Percentiles rank a stretch among this genome's conserved stretches.
Conservation (phyloP, 2,329 filamentous ascomycete species). For the Aspergillus uvarum region DNA sequence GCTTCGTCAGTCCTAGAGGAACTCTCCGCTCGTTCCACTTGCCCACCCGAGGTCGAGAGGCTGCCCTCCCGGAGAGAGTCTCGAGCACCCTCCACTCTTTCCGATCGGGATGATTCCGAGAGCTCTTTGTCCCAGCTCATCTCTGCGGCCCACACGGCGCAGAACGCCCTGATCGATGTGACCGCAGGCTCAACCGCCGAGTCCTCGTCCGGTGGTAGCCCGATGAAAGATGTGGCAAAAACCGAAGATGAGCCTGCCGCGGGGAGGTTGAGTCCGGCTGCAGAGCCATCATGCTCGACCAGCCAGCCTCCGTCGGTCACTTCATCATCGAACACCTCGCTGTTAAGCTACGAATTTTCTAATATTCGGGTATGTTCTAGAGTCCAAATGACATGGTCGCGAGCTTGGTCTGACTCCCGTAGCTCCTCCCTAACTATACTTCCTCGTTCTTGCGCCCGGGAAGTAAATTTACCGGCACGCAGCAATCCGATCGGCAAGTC, state of each 20-base stretch:
- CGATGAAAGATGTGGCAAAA: constrained; percentile 26
- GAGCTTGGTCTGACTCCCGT: constrained; percentile 20
- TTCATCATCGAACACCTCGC: constrained; percentile 43
- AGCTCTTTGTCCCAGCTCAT: constrained; percentile 28
- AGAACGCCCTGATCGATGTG: constrained; percentile 29
- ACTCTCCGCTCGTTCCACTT: constrained; percentile 48
- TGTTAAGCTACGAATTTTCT: constrained; percentile 56
- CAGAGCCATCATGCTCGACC: constrained; percentile 32
- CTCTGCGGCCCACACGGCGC: constrained; percentile 26
- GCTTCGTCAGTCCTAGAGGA: constrained; percentile 46
- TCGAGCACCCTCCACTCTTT: constrained; percentile 24
- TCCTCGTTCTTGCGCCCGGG: constrained; percentile 85
- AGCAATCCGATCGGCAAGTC: constrained; percentile 86
- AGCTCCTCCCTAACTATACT: constrained; percentile 75
- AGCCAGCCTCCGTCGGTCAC: constrained; percentile 31
- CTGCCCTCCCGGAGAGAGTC: constrained; percentile 34
- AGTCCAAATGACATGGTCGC: constrained; percentile 3
- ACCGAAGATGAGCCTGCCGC: constrained; percentile 34
- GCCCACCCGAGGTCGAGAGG: constrained; percentile 50
- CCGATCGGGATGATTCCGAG: constrained; percentile 28
- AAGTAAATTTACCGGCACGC: constrained; percentile 84
- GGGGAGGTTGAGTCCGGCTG: constrained; percentile 34
- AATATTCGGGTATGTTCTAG: constrained; percentile 51
- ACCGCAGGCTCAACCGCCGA: constrained; percentile 26
- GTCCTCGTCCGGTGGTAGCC: constrained; percentile 23